phyloP scores from a whole-genome alignment of 257 asterid genomes.

The Solanum arcanum region DNA sequence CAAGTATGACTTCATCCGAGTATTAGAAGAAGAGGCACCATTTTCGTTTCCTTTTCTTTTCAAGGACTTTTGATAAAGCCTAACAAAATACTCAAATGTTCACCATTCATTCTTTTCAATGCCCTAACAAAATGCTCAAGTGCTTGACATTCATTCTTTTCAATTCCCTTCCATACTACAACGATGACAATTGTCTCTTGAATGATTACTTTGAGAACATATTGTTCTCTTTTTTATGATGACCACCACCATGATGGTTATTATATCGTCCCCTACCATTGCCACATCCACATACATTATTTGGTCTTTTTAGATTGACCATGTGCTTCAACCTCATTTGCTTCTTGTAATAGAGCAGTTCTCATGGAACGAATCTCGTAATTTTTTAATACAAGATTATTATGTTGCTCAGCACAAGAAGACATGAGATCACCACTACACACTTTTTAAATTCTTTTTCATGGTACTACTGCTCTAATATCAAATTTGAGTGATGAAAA shows the following conservation, averaged over 20 bases:
- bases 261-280: background rate
- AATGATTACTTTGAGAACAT: background rate
- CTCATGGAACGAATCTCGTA: background rate
- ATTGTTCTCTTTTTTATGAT: background rate
- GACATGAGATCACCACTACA: background rate
- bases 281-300: background rate
- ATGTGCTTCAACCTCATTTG: background rate
- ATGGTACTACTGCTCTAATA: background rate
- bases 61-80: background rate
- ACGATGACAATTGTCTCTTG: background rate
- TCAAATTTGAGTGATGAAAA: background rate
- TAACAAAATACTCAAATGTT: no score
- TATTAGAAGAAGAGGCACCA: background rate
- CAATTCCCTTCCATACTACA: background rate
- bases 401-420: background rate
- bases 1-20: background rate
- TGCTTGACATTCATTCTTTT: no score
- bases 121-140: no score
- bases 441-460: background rate
- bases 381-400: no score
- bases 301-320: background rate
- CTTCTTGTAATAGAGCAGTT: no score
- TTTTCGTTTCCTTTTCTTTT: no score
- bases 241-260: background rate
- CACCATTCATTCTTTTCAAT: no score